phyloP scores from a whole-genome alignment of 768 basidiomycete genomes.

The Xerocomellus chrysenteron region DNA sequence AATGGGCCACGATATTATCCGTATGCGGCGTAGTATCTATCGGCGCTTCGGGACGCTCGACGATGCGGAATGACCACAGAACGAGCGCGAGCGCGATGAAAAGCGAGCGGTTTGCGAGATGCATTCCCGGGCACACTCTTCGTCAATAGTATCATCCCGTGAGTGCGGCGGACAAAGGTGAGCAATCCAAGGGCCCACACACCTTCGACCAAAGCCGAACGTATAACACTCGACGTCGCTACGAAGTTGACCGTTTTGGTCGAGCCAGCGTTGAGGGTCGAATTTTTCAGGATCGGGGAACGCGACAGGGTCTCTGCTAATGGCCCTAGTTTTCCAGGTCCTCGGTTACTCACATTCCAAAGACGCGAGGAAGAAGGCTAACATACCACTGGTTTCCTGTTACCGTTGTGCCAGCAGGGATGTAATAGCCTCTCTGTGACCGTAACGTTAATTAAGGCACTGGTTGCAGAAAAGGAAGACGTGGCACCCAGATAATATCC shows the following conservation, averaged over 20 bases:
- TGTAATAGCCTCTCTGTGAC: slow-evolving; percentile 18
- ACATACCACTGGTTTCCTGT: slow-evolving; percentile 23
- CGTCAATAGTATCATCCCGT: too few species aligned
- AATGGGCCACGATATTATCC: slow-evolving; percentile 56
- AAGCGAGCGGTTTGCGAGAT: slow-evolving; percentile 51
- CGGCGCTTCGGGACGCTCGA: slow-evolving; percentile 43
- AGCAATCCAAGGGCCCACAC: background rate
- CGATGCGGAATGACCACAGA: slow-evolving; percentile 61
- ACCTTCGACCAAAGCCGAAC: slow-evolving; percentile 55
- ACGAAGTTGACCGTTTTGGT: slow-evolving; percentile 40
- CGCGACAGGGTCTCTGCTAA: slow-evolving; percentile 52
- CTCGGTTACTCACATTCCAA: background rate
- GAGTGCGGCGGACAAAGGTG: too few species aligned
- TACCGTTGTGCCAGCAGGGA: slow-evolving; percentile 25
- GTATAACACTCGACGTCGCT: slow-evolving; percentile 47
- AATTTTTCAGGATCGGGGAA: slow-evolving; percentile 61
- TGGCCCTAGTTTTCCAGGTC: slow-evolving; percentile 35
- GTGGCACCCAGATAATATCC: slow-evolving; percentile 59
- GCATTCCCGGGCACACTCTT: slow-evolving; percentile 61
- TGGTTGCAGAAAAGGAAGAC: background rate
- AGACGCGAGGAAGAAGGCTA: background rate
- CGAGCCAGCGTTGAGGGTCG: slow-evolving; percentile 57
- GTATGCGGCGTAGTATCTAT: slow-evolving; percentile 55
- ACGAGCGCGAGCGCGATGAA: slow-evolving; percentile 59
- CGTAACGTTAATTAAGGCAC: slow-evolving; percentile 29